Percentiles rank a stretch among this genome's conserved stretches.
These are phyloP conservation scores for Pisolithus marmoratus DNA, from an alignment of 768 basidiomycete species.

Conservation along the genomic window DNA sequence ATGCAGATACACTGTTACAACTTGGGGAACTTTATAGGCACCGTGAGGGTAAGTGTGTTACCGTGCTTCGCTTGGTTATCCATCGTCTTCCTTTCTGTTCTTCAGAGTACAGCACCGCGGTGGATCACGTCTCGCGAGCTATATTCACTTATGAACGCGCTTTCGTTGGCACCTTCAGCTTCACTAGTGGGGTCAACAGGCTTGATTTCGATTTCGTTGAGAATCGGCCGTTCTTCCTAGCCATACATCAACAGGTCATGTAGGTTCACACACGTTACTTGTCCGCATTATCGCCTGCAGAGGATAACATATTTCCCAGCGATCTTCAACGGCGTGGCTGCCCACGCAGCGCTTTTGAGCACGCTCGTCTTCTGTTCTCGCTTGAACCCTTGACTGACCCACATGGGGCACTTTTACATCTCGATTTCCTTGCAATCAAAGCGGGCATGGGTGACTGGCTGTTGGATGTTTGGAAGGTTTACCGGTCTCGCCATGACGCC, in stretches of 20 bases:
- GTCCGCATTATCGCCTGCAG: background rate
- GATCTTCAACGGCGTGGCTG: conserved; percentile 88
- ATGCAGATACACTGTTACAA: conserved; percentile 87
- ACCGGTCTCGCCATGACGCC: conserved; percentile 5
- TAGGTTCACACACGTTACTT: conserved; percentile 32
- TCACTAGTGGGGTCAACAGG: conserved; percentile 74
- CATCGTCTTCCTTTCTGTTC: conserved; percentile 1
- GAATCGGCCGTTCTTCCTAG: conserved; percentile 90
- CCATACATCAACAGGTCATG: conserved; percentile 78
- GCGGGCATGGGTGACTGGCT: conserved; percentile 79
- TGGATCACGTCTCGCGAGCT: conserved; percentile 88
- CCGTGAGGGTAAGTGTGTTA: conserved; percentile 63
- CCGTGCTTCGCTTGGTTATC: background rate
- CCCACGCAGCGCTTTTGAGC: conserved; percentile 86
- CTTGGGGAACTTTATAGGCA: conserved; percentile 80
- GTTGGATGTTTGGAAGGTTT: conserved; percentile 48
- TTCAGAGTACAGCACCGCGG: conserved; percentile 74
- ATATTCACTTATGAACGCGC: conserved; percentile 90
- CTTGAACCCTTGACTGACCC: conserved; percentile 88
- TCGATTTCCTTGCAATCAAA: conserved; percentile 84
- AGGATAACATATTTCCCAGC: conserved; percentile 32
- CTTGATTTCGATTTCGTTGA: conserved; percentile 89
- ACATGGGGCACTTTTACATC: conserved; percentile 74
- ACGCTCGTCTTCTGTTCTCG: conserved; percentile 76
- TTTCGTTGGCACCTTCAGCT: conserved; percentile 81